Evolutionary conservation across 352 stramenopile genomes (phyloP).

Genomic region (Phytopythium cucurbitacearum): DNA sequence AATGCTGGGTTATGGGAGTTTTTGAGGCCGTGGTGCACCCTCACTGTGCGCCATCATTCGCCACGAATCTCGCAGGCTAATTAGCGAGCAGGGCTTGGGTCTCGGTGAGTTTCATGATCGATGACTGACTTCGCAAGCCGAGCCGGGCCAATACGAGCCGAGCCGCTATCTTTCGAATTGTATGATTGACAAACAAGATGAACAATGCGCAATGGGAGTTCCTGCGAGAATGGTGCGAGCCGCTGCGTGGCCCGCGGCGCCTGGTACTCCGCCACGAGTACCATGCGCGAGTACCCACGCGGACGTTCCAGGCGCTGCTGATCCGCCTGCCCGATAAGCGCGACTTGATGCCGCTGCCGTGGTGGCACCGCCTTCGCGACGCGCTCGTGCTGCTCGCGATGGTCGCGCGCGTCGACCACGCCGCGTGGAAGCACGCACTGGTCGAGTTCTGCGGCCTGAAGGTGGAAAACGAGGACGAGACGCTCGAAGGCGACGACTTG

Average conservation of each 20-base stretch:
- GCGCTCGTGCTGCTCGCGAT: slow-evolving; percentile 1
- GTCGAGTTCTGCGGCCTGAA: not conserved
- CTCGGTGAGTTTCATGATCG: no score
- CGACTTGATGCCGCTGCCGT: not conserved
- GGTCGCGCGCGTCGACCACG: not conserved
- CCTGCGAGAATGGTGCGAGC: not conserved
- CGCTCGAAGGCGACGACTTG: not conserved
- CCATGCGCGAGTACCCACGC: not conserved
- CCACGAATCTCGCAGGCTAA: no score
- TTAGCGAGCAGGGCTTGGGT: no score
- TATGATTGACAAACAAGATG: no score
- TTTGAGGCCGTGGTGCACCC: no score
- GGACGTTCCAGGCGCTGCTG: not conserved
- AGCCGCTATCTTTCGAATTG: no score
- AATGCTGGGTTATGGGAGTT: no score
- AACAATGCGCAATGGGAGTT: not conserved
- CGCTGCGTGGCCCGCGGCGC: not conserved
- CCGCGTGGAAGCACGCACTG: not conserved
- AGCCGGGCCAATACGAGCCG: no score
- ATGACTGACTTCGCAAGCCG: no score
- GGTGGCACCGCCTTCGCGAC: not conserved
- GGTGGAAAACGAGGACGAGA: no score
- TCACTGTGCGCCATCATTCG: no score
- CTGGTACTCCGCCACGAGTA: not conserved
- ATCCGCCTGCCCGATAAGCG: not conserved